phyloP scores from a whole-genome alignment of 129 eudicot species.

The Erigeron canadensis region DNA sequence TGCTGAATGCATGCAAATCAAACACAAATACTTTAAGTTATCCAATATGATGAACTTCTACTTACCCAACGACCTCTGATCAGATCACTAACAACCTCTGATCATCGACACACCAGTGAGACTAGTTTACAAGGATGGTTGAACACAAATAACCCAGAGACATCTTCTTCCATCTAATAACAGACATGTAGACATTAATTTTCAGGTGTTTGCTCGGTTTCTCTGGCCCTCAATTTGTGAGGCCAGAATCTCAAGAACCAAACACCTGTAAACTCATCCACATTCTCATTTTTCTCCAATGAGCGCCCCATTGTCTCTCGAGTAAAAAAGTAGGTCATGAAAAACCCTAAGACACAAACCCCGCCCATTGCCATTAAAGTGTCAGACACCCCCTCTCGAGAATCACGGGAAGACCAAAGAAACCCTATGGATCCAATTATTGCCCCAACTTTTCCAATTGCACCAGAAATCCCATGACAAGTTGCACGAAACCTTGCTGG shows the following conservation, averaged over 20 bases:
- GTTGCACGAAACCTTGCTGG: constrained; percentile 66
- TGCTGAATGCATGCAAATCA: background rate
- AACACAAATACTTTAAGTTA: background rate
- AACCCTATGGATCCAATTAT: constrained; percentile 50
- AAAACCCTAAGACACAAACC: constrained; percentile 45
- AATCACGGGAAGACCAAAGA: constrained; percentile 40
- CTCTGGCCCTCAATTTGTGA: background rate
- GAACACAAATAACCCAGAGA: background rate
- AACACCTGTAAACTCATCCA: constrained; percentile 32
- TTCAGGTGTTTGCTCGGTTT: background rate
- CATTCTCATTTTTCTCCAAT: constrained; percentile 63
- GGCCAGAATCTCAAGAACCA: constrained; percentile 46
- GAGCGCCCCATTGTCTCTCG: constrained; percentile 66
- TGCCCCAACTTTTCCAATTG: constrained; percentile 55
- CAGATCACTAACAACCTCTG: too few relatives aligned
- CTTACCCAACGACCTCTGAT: too few relatives aligned
- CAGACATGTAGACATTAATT: background rate
- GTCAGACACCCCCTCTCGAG: constrained; percentile 32
- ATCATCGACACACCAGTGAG: too few relatives aligned
- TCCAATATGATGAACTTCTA: too few relatives aligned
- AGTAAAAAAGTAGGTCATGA: constrained; percentile 52
- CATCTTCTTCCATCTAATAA: background rate
- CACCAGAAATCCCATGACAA: constrained; percentile 62
- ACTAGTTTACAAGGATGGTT: background rate
- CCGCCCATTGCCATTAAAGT: constrained; percentile 41